Evolutionary conservation across 164 flowering plant genomes (phyloP), one percentile per base, ranked within the genome.

Genomic region (Malania oleifera): DNA sequence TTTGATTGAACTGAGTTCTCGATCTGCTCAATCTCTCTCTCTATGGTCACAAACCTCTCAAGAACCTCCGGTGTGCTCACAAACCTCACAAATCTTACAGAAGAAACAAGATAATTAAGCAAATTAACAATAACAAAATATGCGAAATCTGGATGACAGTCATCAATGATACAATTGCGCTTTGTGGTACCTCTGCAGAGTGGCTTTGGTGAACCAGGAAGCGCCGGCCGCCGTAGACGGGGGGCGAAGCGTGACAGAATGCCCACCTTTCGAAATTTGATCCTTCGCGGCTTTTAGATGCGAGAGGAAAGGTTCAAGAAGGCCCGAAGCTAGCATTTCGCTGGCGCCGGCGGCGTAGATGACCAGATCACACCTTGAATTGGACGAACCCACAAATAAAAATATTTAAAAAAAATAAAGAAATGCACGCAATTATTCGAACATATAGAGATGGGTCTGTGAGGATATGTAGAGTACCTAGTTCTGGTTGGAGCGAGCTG

Each of bases 401-500:
- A 55, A 52, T 22, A 45, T 20, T 19, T 51, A 18, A 5, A 34
- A 37, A n/a, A n/a, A n/a, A n/a, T n/a, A n/a, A n/a, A n/a, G n/a
- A n/a, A n/a, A n/a, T n/a, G n/a, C n/a, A n/a, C n/a, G n/a, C n/a
- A n/a, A n/a, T n/a, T n/a, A n/a, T n/a, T n/a, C n/a, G n/a, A n/a
- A n/a, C n/a, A 40, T 0, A 44, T 6, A 6, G 5, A 5, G 14
- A 18, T 8, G 47, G 14, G 14, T 8, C 10, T 4, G 2, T 4
- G 47, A 44, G 22, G 18, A 52, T 60, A 10, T 5, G 2, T 20
- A 38, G 12, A 27, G 52, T 58, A 89, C 95, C 97, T 89, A 59
- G 95, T 89, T 75, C 97, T 77, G 13, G 97, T 89, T 24, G 97
- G 97, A 19, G 97, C 87, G 62, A 89, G 90, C 28, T 85, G 95